These are phyloP conservation scores for Circinella minor DNA, from an alignment of 371 early-diverging fungal genomes.

Conservation along the genomic window DNA sequence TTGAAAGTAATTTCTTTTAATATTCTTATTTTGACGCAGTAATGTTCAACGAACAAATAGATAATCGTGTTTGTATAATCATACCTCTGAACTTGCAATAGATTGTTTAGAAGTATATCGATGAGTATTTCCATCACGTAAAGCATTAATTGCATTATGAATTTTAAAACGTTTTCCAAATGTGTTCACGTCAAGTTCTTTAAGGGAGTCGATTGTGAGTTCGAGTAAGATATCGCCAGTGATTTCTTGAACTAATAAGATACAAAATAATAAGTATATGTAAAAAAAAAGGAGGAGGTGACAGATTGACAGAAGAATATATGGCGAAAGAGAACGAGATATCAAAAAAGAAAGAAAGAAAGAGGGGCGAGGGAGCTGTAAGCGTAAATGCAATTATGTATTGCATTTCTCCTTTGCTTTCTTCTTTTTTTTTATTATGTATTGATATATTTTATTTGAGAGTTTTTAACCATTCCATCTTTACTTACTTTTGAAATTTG, in stretches of 20 bases:
- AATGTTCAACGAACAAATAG: too few relatives aligned
- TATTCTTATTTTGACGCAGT: not conserved
- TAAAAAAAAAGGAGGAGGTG: not conserved
- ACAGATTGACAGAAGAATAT: too few relatives aligned
- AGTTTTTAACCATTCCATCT: too few relatives aligned
- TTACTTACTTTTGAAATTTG: slow-evolving; percentile 55
- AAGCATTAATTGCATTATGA: slow-evolving; percentile 57
- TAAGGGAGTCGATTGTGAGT: slow-evolving; percentile 58
- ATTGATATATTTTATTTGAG: not conserved
- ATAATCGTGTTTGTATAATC: not conserved
- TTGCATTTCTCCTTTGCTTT: not conserved
- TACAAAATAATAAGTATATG: not conserved
- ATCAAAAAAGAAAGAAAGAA: not conserved
- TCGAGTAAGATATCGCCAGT: slow-evolving; percentile 64
- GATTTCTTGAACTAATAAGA: slow-evolving; percentile 57
- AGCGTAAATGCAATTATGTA: slow-evolving; percentile 1
- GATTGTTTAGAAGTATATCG: not conserved
- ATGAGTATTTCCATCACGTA: slow-evolving; percentile 33
- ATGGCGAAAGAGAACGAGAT: not conserved
- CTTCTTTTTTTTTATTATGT: not conserved
- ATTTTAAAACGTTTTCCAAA: slow-evolving; percentile 70
- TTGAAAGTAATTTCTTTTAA: not conserved
- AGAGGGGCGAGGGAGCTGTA: not conserved
- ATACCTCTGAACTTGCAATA: not conserved
- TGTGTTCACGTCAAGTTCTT: slow-evolving; percentile 63